phyloP scores from a whole-genome alignment of 1,284 basidiomycete genomes.

The Naganishia albida region DNA sequence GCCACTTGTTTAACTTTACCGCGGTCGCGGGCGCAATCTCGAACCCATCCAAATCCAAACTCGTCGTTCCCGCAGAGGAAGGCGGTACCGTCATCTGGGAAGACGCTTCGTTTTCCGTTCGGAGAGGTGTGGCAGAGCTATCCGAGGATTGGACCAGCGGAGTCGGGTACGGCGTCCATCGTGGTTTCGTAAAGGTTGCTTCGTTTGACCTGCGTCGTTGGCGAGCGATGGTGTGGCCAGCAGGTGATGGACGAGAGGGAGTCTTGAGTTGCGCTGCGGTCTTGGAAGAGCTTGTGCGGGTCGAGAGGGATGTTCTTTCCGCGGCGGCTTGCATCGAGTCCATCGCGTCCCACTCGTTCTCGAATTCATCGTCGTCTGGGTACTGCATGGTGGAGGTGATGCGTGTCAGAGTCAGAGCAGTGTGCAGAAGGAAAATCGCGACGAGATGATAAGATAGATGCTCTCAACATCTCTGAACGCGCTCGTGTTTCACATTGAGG shows the following conservation, averaged over 20 bases:
- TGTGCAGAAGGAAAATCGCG: too few relatives aligned
- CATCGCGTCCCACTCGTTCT: conserved; percentile 14
- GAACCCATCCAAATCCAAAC: conserved; percentile 19
- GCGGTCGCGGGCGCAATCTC: conserved; percentile 19
- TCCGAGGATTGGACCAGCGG: conserved; percentile 3
- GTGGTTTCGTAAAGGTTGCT: not conserved
- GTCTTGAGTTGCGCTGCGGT: not conserved
- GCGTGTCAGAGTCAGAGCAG: not conserved
- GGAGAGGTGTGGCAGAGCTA: not conserved
- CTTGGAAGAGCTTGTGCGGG: not conserved
- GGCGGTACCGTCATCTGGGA: not conserved
- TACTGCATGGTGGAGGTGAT: not conserved
- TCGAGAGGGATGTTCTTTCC: not conserved
- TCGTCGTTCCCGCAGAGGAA: not conserved
- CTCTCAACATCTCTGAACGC: not conserved
- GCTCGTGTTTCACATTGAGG: conserved; percentile 5
- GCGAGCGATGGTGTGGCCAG: not conserved
- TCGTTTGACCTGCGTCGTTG: conserved; percentile 13
- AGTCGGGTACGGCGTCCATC: conserved; percentile 23
- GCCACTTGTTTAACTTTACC: conserved; percentile 11
- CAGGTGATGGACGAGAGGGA: not conserved
- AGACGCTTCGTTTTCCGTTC: conserved; percentile 14
- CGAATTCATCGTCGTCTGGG: conserved; percentile 3
- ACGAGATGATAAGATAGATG: too few relatives aligned
- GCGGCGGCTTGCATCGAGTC: conserved; percentile 1